These are phyloP conservation scores for Diplodia scrobiculata DNA, from an alignment of 2,329 filamentous ascomycete species.

Conservation along the genomic window DNA sequence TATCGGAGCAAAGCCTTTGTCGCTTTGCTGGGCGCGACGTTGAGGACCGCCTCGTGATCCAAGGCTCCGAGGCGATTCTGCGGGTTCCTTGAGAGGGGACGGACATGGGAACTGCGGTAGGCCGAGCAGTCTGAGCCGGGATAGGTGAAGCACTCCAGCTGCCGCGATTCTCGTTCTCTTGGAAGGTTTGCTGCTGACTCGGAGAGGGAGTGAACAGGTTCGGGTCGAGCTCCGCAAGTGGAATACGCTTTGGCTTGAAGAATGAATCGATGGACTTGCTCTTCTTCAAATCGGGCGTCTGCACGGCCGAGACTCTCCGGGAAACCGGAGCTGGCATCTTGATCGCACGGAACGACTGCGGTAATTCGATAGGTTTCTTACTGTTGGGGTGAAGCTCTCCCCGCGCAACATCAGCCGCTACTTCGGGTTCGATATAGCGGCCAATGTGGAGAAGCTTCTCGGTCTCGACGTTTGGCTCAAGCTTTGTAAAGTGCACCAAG, in stretches of 20 bases:
- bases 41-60: conserved; percentile 38
- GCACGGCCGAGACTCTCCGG: conserved; percentile 29
- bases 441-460: conserved; percentile 82
- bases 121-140: conserved; percentile 44
- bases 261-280: conserved; percentile 64
- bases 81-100: conserved; percentile 5
- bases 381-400: conserved; percentile 90
- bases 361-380: conserved; percentile 62
- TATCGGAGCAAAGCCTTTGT: conserved; percentile 51
- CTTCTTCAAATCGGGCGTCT: conserved; percentile 59
- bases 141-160: conserved; percentile 60
- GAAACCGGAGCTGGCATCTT: conserved; percentile 46
- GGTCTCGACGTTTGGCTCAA: conserved; percentile 63
- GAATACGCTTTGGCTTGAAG: conserved; percentile 65
- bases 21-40: conserved; percentile 50
- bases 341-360: conserved; percentile 35
- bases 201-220: conserved; percentile 69
- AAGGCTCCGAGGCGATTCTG: conserved; percentile 15
- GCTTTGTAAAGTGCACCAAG: conserved; percentile 73
- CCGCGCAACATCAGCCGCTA: conserved; percentile 72
- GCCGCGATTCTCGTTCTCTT: conserved; percentile 53
- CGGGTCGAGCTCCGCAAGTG: conserved; percentile 67
- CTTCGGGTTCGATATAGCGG: conserved; percentile 64
- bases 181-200: conserved; percentile 62
- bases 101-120: background rate